Conservation (phyloP, 164 flowering plant species). For the Magnolia sinica region DNA sequence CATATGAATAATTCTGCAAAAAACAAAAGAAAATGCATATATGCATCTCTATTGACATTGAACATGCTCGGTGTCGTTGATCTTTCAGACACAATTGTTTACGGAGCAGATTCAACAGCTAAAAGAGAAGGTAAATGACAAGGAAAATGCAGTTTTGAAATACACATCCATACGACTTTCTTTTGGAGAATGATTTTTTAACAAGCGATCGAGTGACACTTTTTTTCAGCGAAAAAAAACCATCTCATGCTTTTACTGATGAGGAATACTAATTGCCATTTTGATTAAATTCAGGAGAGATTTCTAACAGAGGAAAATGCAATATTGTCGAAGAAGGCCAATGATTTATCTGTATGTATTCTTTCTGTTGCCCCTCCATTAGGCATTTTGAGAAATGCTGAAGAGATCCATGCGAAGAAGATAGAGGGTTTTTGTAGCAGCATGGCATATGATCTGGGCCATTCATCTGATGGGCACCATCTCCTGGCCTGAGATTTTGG, state of each 20-base stretch:
- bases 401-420: background rate
- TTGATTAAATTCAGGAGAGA: slow-evolving; percentile 48
- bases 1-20: background rate
- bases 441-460: background rate
- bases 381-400: background rate
- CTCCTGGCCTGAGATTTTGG: no score
- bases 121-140: slow-evolving; percentile 54
- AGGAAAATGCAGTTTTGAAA: no score
- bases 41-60: background rate
- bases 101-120: slow-evolving; percentile 58
- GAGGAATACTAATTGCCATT: slow-evolving; percentile 3
- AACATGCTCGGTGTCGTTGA: background rate
- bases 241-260: background rate
- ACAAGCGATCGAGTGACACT: background rate
- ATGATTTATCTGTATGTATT: background rate
- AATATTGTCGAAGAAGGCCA: slow-evolving; percentile 55
- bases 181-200: background rate
- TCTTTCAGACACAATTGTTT: slow-evolving; percentile 55
- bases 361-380: background rate
- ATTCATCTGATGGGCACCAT: no score
- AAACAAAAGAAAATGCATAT: background rate
- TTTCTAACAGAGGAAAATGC: slow-evolving; percentile 60
- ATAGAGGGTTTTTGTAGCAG: background rate
- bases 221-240: background rate
- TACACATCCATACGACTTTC: background rate